Conservation (phyloP, 129 eudicot species). For the Apium graveolens region DNA sequence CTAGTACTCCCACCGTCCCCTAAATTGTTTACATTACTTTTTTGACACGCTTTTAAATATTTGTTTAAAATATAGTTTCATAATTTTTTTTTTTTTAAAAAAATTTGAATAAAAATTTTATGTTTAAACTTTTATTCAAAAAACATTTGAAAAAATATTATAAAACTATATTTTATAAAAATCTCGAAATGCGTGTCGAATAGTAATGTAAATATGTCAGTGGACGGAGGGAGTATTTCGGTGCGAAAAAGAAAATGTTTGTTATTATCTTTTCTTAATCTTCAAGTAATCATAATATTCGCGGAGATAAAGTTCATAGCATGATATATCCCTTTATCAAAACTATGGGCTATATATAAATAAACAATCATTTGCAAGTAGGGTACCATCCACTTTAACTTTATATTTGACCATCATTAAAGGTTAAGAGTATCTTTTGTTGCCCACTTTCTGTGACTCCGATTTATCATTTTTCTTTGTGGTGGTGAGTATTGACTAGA, state of each 20-base stretch:
- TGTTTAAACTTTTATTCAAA: too few species aligned
- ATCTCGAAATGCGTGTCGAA: too few species aligned
- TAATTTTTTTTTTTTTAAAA: too few species aligned
- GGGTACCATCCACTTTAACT: neutral
- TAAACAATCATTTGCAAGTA: neutral
- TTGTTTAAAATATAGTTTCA: too few species aligned
- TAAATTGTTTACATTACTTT: too few species aligned
- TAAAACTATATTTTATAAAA: too few species aligned
- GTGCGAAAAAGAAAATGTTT: neutral
- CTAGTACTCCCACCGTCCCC: too few species aligned
- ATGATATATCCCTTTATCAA: neutral
- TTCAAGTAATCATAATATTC: constrained; percentile 27
- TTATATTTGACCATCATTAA: constrained; percentile 12
- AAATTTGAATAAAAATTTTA: too few species aligned
- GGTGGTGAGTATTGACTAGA: neutral
- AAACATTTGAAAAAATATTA: too few species aligned
- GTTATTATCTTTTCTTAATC: constrained; percentile 10
- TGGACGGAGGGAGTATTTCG: constrained; percentile 1
- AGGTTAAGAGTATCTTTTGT: constrained; percentile 23
- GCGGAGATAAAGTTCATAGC: constrained; percentile 10
- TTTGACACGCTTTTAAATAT: too few species aligned
- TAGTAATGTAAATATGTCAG: too few species aligned
- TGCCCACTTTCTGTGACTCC: neutral
- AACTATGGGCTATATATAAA: neutral
- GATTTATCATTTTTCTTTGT: neutral